Evolutionary conservation across 1,284 basidiomycete genomes (phyloP).

Genomic region (Cryptococcus deneoformans): DNA sequence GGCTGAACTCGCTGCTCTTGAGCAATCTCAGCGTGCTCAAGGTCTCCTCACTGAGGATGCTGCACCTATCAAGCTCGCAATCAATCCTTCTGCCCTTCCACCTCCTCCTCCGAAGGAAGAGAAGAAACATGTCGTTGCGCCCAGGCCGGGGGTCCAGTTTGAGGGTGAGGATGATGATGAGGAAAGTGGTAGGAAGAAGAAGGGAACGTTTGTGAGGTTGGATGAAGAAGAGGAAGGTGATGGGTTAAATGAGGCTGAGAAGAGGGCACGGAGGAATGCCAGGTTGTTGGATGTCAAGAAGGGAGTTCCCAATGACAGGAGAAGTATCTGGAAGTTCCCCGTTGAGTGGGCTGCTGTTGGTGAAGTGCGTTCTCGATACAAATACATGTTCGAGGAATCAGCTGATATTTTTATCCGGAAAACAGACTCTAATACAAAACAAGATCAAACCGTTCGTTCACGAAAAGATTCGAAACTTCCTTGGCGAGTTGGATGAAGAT

Average conservation of each 20-base stretch:
- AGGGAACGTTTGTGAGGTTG: slow-evolving; percentile 75
- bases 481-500: slow-evolving; percentile 72
- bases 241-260: slow-evolving; percentile 29
- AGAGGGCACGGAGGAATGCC: slow-evolving; percentile 70
- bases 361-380: slow-evolving; percentile 58
- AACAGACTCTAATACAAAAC: slow-evolving; percentile 26
- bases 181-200: slow-evolving; percentile 64
- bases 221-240: slow-evolving; percentile 52
- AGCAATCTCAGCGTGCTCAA: slow-evolving; percentile 79
- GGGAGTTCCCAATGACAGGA: slow-evolving; percentile 65
- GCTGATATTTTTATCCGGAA: neutral
- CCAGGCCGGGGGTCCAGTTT: slow-evolving; percentile 56
- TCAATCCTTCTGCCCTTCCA: slow-evolving; percentile 49
- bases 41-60: slow-evolving; percentile 87
- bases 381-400: neutral
- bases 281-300: slow-evolving; percentile 70
- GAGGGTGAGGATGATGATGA: slow-evolving; percentile 74
- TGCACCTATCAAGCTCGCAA: slow-evolving; percentile 76
- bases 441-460: slow-evolving; percentile 78
- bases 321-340: slow-evolving; percentile 69
- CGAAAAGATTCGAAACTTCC: slow-evolving; percentile 72
- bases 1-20: slow-evolving; percentile 77
- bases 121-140: slow-evolving; percentile 47
- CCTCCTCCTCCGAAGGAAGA: slow-evolving; percentile 55
- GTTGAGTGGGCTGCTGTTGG: slow-evolving; percentile 82